Evolutionary conservation across 164 flowering plant genomes (phyloP), one percentile per base, ranked within the genome.

Genomic region (Liriodendron chinense): DNA sequence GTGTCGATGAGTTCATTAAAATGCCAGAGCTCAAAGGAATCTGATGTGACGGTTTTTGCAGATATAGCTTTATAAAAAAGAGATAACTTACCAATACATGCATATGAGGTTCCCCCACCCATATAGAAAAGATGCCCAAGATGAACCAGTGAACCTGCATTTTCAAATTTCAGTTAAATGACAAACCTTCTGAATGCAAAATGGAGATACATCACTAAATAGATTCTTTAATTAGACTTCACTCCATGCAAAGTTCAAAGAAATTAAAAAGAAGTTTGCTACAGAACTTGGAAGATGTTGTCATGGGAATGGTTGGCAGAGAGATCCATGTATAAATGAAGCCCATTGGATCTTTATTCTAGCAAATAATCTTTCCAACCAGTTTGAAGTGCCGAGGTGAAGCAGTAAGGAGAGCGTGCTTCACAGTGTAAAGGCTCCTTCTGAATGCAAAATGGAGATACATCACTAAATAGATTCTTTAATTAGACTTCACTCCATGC

Each of bases 31-130:
- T 70, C 49, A 67, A 43, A 9, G 53, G 13, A 65, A 2, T 28
- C 53, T 10, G 12, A 20, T 14, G 21, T 14, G 48, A 23, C 73
- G 56, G 70, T 1, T 47, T 28, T 16, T 70, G 48, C 50, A 70
- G 22, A 34, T 12, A 12, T 2, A 50, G 16, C 49, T 21, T 68
- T 9, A 65, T 25, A 53, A 65, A 28, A 23, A 12, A 8, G 18
- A 50, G 47, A 43, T 6, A 57, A 48, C 83, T 81, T 84, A 96
- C 98, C 85, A 84, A 83, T 88, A 92, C 86, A 93, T 68, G 85
- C 93, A 88, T 24, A 86, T 63, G 65, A 96, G 86, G 76, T 93
- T 96, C 9, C 96, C 98, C 90, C 94, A 92, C 74, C 98, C 98
- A 77, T 90, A 86, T 47, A 94, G 84, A 66, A 94, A 63, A 62